Evolutionary conservation across 495 filamentous ascomycete species (phyloP).

Genomic region (Neurospora tetraspora): DNA sequence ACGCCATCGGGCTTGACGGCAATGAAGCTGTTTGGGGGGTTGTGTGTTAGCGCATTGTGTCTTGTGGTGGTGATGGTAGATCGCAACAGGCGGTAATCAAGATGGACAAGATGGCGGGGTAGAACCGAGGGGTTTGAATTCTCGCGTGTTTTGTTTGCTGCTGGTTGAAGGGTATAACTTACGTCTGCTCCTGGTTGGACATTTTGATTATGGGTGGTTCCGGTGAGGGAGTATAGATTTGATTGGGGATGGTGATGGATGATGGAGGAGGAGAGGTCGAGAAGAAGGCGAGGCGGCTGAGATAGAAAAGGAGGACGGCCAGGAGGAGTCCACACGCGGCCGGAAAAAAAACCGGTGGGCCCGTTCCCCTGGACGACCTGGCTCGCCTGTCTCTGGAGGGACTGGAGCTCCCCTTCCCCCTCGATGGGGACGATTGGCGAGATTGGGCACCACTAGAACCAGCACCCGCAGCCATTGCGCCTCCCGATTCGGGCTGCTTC

Average conservation of each 20-base stretch:
- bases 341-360: neutral
- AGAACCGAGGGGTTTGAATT: slow-evolving; percentile 16
- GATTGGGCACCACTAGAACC: neutral
- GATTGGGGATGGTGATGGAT: slow-evolving; percentile 14
- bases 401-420: neutral
- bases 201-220: slow-evolving; percentile 47
- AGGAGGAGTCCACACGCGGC: slow-evolving; percentile 9
- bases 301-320: slow-evolving; percentile 12
- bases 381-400: neutral
- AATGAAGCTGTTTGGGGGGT: slow-evolving; percentile 64
- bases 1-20: slow-evolving; percentile 99
- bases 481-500: neutral
- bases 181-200: slow-evolving; percentile 86
- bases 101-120: slow-evolving; percentile 15
- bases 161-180: slow-evolving; percentile 30
- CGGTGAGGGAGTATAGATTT: slow-evolving; percentile 17
- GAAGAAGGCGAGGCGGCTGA: slow-evolving; percentile 11
- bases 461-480: neutral
- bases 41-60: neutral
- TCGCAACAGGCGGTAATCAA: neutral
- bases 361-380: neutral
- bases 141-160: neutral
- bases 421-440: neutral
- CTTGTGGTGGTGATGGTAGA: neutral
- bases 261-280: slow-evolving; percentile 1